Evolutionary conservation across 2,329 filamentous ascomycete genomes (phyloP), one percentile per base, ranked within the genome.

Genomic region (Zasmidium cellare): DNA sequence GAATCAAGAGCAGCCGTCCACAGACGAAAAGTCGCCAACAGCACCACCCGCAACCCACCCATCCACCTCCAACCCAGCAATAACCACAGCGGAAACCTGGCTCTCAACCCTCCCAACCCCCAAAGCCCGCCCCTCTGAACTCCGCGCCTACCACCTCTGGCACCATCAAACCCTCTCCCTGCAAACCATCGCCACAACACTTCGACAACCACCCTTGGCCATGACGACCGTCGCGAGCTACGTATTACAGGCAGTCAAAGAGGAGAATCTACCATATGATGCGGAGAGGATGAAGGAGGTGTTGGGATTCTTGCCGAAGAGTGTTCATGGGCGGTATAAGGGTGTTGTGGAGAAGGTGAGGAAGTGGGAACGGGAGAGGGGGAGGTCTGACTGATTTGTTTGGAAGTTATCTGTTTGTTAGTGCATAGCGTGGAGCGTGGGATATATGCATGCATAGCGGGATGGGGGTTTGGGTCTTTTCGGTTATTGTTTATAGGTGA

Each of bases 91-190:
- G 6, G 55, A 55, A 5, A 38, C 53, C n/a, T 58, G 62, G 57
- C 31, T 62, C 1, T 22, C 45, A 14, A 35, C 41, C 14, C 63
- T 55, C 51, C 59, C 49, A 1, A 51, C 52, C 16, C 55, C 59
- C 9, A 18, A 54, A 11, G 55, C 35, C 24, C 38, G 56, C n/a
- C 25, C 53, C 35, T 24, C 53, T 22, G 41, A 56, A 53, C 54
- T 69, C 47, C 80, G 84, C 14, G 79, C 85, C 1, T 90, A 89
- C 66, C 83, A 81, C 62, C 72, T 91, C 19, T 91, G 88, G 88
- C 76, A 85, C 55, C 79, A 85, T 56, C 70, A 79, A 7, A 74
- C 77, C 12, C 74, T 89, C 18, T 63, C 70, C 0, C 76, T 85
- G 0, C 66, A 73, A 0, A 72, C 76, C 1, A 75, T 89, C 16